phyloP scores from a whole-genome alignment of 2,329 filamentous ascomycete genomes.

The Clonostachys rosea region DNA sequence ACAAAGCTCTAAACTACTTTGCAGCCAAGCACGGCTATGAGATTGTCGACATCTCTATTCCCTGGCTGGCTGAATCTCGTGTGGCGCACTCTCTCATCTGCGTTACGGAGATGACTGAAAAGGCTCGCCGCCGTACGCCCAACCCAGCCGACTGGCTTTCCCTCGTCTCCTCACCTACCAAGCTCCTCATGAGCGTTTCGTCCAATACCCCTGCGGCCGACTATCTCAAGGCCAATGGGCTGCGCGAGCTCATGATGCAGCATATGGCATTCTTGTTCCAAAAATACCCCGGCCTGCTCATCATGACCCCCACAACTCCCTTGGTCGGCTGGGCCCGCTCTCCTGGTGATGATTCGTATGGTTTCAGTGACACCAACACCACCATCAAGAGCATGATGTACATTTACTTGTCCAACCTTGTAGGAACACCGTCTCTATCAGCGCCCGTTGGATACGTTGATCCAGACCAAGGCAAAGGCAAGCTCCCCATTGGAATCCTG shows the following conservation, averaged over 20 bases:
- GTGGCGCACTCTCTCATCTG: constrained; percentile 75
- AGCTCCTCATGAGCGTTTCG: constrained; percentile 63
- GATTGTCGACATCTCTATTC: constrained; percentile 58
- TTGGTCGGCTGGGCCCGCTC: constrained; percentile 68
- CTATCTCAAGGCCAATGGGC: constrained; percentile 65
- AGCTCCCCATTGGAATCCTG: constrained; percentile 56
- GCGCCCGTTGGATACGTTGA: constrained; percentile 71
- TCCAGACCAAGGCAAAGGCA: constrained; percentile 50
- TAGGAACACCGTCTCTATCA: constrained; percentile 70
- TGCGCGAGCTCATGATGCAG: constrained; percentile 73
- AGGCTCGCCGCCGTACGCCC: constrained; percentile 32
- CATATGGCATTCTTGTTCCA: constrained; percentile 70
- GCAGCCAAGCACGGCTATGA: constrained; percentile 42
- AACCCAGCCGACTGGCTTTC: constrained; percentile 44
- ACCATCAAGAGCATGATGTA: constrained; percentile 80
- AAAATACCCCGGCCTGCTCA: constrained; percentile 67
- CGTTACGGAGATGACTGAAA: constrained; percentile 61
- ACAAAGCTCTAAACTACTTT: constrained; percentile 56
- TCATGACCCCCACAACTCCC: constrained; percentile 75
- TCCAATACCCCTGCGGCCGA: constrained; percentile 63
- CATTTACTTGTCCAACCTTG: constrained; percentile 80
- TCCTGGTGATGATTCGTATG: constrained; percentile 59
- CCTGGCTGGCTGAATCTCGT: constrained; percentile 66
- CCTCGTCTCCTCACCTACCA: constrained; percentile 61
- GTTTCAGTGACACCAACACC: constrained; percentile 68